Evolutionary conservation across 2,329 filamentous ascomycete genomes (phyloP), one percentile per base, ranked within the genome.

Genomic region (Amauroascus niger): DNA sequence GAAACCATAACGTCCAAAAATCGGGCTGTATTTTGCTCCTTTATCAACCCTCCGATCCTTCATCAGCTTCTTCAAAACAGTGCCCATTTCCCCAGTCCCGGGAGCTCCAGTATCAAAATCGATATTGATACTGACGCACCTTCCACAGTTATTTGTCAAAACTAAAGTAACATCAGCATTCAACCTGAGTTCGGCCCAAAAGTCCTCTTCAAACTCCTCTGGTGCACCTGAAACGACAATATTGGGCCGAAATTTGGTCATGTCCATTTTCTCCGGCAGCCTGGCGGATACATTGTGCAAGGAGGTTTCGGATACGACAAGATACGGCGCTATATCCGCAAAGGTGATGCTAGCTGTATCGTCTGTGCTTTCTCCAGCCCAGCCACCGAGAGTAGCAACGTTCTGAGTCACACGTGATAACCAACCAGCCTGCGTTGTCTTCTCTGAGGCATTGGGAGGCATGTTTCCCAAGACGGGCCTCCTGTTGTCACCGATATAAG

Each of bases 1-100:
- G 64, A 87, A 88, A 0, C 77, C 83, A 68, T 88, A 88, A 43
- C 84, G 75, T 8, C 86, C 86, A 73, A 89, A 89, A 7, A 87
- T 75, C 11, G 86, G 84, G 55, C 77, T 79, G 65, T 80, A 87
- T 64, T 80, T 85, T 32, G 72, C 72, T 0, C 86, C 86, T n/a
- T 65, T 58, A 63, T 90, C 86, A 6, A 89, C 83, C 53, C 85
- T 76, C 18, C 86, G 76, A 67, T 88, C 83, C 49, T 74, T 77
- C 76, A 82, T 82, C 61, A 90, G 69, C 62, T 82, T 81, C 72
- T 87, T 88, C 58, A 88, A 70, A 14, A 86, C 76, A 37, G 70
- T 72, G n/a, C 81, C 83, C 33, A 71, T 66, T 61, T 81, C 79
- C 1, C 79, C 80, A 1, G 70, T 69, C 0, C 77, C 80, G 40